phyloP scores from a whole-genome alignment of 169 alveolate species.

The Plasmodium knowlesi region DNA sequence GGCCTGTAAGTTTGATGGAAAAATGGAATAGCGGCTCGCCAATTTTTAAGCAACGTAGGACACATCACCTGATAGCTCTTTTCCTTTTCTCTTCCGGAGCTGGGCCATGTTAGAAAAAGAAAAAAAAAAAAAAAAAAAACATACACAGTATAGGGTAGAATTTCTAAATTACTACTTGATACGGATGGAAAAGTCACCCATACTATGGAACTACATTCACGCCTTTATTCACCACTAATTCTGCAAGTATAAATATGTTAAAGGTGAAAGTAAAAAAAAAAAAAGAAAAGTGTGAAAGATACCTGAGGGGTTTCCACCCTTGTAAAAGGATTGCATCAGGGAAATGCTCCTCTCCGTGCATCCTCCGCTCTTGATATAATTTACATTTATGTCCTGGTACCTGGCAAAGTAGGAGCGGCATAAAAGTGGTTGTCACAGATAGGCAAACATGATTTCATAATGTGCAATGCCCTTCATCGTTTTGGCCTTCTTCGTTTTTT shows the following conservation, averaged over 20 bases:
- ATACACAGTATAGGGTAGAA: not conserved
- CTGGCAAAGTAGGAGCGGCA: not conserved
- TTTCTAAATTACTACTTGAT: not conserved
- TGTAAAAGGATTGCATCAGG: conserved; percentile 64
- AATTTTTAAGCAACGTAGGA: not conserved
- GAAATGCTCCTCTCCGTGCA: conserved; percentile 42
- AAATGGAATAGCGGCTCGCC: not conserved
- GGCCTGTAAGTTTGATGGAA: not conserved
- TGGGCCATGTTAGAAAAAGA: not conserved
- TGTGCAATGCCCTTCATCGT: not conserved
- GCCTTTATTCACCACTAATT: not conserved
- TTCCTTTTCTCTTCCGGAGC: conserved; percentile 72
- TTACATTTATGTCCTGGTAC: conserved; percentile 32
- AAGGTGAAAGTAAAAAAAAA: not conserved
- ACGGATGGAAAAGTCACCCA: not conserved
- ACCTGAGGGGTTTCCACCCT: conserved; percentile 72
- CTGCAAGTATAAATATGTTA: not conserved
- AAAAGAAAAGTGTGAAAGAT: not conserved
- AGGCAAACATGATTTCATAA: not conserved
- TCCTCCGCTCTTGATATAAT: conserved; percentile 13
- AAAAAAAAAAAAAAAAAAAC: not conserved
- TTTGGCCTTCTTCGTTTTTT: not conserved
- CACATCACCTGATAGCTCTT: not conserved
- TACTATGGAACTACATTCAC: not conserved
- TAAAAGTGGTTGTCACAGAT: not conserved